Base-by-base conservation (phyloP, 75 land plant species). In the Gnetum montanum region DNA sequence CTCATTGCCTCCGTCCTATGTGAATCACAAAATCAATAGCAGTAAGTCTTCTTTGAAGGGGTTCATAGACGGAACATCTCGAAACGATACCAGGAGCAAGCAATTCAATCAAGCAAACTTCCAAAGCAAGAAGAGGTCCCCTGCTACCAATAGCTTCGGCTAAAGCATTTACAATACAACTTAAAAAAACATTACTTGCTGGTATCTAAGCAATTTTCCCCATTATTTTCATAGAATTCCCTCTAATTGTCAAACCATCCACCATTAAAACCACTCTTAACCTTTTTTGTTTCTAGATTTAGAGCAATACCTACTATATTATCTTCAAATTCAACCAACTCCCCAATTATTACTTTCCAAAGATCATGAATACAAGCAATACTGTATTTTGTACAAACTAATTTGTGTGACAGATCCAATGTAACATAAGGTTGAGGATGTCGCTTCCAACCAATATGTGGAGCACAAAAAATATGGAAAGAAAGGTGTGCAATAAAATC, bases 11-110 rank as follows among this genome's bases (percentile, higher is more conserved):
- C 4, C 24, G 2, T 44, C 20, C 54, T 50, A 16, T 26, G 18
- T 4, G 40, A 46, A 66, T 66, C 68, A 66, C 58, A 37, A 49
- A 66, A 58, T 66, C 60, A 49, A 58, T 66, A 57, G 60, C 60
- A 49, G 58, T 66, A 58, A 66, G 28, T 2, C 41, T 31, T 22
- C 10, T 66, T 66, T 66, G 53, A 46, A 66, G 44, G 30, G 52
- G 68, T 38, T 57, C 43, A 24, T 66, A 58, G 57, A 66, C 36
- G 30, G 29, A 58, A 66, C 60, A 24, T 58, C 60, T 46, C 26
- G 31, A 57, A 57, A 66, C 48, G 58, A 57, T 66, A 57, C 49
- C 0, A 19, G 20, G 46, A 44, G 20, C 19, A 0, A 0, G 20
- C 18, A 24, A 44, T 44, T 44, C 46, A 44, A 44, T 44, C 23